phyloP scores from a whole-genome alignment of 2,329 filamentous ascomycete genomes.

The Talaromyces islandicus region DNA sequence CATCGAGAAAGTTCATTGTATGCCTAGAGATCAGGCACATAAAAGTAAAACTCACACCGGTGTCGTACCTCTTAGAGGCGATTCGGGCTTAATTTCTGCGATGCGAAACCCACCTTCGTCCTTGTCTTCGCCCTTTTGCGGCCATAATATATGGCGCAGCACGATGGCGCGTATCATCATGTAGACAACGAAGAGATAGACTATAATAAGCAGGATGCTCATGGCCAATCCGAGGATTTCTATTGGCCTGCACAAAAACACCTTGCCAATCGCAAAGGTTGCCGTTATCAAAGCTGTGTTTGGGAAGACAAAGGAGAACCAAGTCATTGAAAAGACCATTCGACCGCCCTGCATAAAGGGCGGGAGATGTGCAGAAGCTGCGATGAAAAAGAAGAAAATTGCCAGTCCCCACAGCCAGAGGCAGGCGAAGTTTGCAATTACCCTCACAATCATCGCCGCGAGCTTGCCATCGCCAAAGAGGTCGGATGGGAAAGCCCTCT shows the following conservation, averaged over 20 bases:
- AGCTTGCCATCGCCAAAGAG: conserved; percentile 55
- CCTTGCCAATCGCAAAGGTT: conserved; percentile 63
- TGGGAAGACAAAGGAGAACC: conserved; percentile 78
- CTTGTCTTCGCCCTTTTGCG: conserved; percentile 62
- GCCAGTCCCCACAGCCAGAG: conserved; percentile 81
- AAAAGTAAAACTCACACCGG: conserved; percentile 12
- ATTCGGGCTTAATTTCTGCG: conserved; percentile 21
- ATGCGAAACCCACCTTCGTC: conserved; percentile 55
- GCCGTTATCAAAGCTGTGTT: conserved; percentile 70
- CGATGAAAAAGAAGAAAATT: conserved; percentile 78
- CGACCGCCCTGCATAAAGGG: conserved; percentile 51
- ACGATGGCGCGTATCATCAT: conserved; percentile 67
- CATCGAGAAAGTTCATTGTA: too few species aligned
- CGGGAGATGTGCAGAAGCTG: conserved; percentile 68
- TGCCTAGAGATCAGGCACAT: not conserved
- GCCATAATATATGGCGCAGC: conserved; percentile 67
- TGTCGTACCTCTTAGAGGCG: conserved; percentile 10
- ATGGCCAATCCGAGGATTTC: conserved; percentile 63
- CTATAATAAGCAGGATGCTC: conserved; percentile 57
- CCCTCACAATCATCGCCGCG: conserved; percentile 49
- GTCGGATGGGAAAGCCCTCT: conserved; percentile 19
- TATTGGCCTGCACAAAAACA: conserved; percentile 55
- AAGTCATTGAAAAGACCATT: conserved; percentile 76
- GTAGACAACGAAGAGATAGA: conserved; percentile 63
- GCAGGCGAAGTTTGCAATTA: conserved; percentile 57